Evolutionary conservation across 2,329 filamentous ascomycete species (phyloP), one percentile per base, ranked within the genome.

Genomic region (Aspergillus sp.): DNA sequence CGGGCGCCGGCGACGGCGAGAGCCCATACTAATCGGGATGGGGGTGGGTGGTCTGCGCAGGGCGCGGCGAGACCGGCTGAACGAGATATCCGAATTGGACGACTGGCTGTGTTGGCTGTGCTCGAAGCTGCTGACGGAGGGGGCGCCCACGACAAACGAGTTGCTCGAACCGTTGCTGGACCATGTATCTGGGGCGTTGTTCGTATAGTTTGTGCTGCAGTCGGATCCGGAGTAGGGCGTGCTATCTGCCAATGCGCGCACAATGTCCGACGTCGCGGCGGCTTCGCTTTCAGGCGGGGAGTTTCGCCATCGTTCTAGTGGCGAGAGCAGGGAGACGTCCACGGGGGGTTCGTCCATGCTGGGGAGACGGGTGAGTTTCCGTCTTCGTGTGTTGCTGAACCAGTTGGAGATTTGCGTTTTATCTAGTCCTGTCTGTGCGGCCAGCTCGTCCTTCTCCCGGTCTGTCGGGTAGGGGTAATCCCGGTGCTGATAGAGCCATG

Each of bases 341-440:
- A 81, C 20, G 75, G 58, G 33, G 7, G 38, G 24, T 7, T 50
- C 46, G 10, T 20, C 33, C 2, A 26, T 43, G 14, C 32, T 33
- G 11, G n/a, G 6, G 3, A 36, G 42, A n/a, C 32, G 24, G 30
- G 80, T 75, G 19, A 43, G 14, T 47, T 43, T 57, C 53, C 90
- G 81, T 50, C 90, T 83, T 32, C 90, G 84, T 49, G 89, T 89
- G 67, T 95, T 95, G 51, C 90, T 90, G 42, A 95, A 82, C 90
- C 90, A 95, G 67, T 94, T 95, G 3, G 86, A 87, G 62, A 95
- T 91, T 66, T 95, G 90, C n/a, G 80, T 86, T 62, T 88, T 83
- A 67, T 83, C 90, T 33, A 95, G 78, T 8, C 89, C 88, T 0
- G 90, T 95, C 63, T 87, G 82, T 41, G 81, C 80, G 68, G 88